phyloP scores from a whole-genome alignment of 2,329 filamentous ascomycete genomes.

The Aplosporella prunicola region DNA sequence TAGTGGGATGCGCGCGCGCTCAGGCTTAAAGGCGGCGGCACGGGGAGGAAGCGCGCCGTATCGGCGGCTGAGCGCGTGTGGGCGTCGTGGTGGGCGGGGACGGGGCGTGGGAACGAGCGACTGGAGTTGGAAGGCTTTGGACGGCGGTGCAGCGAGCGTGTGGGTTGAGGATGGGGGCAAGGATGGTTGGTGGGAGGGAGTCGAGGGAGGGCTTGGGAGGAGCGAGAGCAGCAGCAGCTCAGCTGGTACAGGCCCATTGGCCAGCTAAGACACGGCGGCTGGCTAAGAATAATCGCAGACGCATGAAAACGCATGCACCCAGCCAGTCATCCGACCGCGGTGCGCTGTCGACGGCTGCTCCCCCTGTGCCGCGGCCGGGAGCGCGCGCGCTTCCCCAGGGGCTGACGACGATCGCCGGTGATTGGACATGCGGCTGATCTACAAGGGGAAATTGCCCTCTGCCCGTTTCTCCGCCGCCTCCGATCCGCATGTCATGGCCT shows the following conservation, averaged over 20 bases:
- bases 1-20: background rate
- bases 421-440: too few species aligned
- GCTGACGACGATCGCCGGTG: too few species aligned
- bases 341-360: background rate
- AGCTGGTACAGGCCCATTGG: slow-evolving; percentile 4
- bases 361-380: background rate
- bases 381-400: too few species aligned
- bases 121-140: slow-evolving; percentile 6
- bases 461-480: too few species aligned
- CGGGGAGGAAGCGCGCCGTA: background rate
- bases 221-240: background rate
- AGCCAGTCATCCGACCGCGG: slow-evolving; percentile 9
- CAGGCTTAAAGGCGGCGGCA: background rate
- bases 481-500: too few species aligned
- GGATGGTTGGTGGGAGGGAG: slow-evolving; percentile 2
- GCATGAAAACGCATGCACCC: slow-evolving; percentile 5
- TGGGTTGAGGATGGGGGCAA: slow-evolving; percentile 1
- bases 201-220: slow-evolving; percentile 8
- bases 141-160: slow-evolving; percentile 9
- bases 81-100: background rate
- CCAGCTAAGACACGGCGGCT: slow-evolving; percentile 4
- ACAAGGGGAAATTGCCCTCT: too few species aligned
- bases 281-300: slow-evolving; percentile 8
- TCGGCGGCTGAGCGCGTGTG: background rate
- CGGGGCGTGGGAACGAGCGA: slow-evolving; percentile 4